phyloP scores from a whole-genome alignment of 306 rosid species.

The Myrica gale region DNA sequence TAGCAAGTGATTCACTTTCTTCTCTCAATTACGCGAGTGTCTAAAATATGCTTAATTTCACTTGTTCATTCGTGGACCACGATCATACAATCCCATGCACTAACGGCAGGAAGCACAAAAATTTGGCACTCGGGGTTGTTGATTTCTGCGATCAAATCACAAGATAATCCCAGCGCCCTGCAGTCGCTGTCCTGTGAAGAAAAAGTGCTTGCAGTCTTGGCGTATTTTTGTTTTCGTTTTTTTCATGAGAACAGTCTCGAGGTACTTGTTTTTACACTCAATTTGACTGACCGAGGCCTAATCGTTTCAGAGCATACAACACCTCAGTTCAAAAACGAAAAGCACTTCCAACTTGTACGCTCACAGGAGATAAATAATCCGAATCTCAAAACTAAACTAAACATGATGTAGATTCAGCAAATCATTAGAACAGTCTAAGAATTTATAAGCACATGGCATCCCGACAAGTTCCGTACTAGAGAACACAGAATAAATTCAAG shows the following conservation, averaged over 20 bases:
- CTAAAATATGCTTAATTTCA: neutral
- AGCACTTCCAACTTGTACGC: neutral
- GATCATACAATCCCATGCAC: neutral
- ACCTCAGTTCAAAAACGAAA: neutral
- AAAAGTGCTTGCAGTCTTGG: neutral
- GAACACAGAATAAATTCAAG: conserved; percentile 25
- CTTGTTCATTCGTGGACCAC: neutral
- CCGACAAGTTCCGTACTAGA: neutral
- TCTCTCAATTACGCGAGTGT: neutral
- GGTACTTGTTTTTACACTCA: neutral
- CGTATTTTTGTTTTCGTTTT: no score
- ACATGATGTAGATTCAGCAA: neutral
- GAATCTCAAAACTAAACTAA: neutral
- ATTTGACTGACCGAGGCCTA: neutral
- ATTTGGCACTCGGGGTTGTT: neutral
- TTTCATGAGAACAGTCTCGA: no score
- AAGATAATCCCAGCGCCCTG: neutral
- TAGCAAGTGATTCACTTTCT: neutral
- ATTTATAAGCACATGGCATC: neutral
- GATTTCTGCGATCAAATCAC: no score
- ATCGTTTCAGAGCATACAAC: neutral
- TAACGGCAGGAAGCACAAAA: neutral
- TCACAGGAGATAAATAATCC: neutral
- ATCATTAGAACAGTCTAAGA: neutral
- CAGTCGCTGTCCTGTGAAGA: neutral